Base-by-base conservation (phyloP, 148 eudicot genomes). In the Rhododendron ferrugineum region DNA sequence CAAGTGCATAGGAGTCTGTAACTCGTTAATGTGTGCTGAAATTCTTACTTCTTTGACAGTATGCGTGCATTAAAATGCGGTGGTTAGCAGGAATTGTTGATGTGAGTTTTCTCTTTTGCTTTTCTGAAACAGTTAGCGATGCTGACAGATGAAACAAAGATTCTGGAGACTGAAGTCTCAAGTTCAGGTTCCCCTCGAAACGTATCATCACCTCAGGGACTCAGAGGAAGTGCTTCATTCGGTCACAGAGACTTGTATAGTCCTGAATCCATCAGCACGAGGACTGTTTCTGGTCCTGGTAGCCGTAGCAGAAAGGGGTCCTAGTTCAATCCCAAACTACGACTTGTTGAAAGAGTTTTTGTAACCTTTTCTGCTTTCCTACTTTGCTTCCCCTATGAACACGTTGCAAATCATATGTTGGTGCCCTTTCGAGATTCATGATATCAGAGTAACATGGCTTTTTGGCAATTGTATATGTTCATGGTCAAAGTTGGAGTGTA, bases 61-160 rank as follows among this genome's bases (percentile, higher is more conserved):
- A 70, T 32, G 9, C 5, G 15, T 28, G 75, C 75, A 70, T 70
- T 70, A 32, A 13, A 14, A 30, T 20, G 37, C 20, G 0, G 16
- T 26, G 74, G 74, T 23, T 68, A 9, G 75, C 20, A 1, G 75
- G 37, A 14, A 14, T 2, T 30, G 18, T 70, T 14, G 58, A 44
- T 62, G 16, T 1, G 23, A 56, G 13, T 60, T n/a, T 58, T 10
- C n/a, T 32, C 30, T 52, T 79, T 26, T 58, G 64, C 82, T 72
- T 83, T 85, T 70, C 32, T 85, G 83, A 40, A 88, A 85, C 91
- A 95, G 98, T 79, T 93, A 46, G 91, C 87, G 18, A 88, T 90
- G 89, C 89, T 97, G 80, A 85, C 89, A 7, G 98, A 95, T 68
- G 99, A 97, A 91, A 90, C 95, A 85, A 95, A 91, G 85, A 64